Percentiles rank a stretch among this genome's conserved stretches.
Conservation (phyloP, 176 grass and related monocot genomes). For the Thinopyrum elongatum region DNA sequence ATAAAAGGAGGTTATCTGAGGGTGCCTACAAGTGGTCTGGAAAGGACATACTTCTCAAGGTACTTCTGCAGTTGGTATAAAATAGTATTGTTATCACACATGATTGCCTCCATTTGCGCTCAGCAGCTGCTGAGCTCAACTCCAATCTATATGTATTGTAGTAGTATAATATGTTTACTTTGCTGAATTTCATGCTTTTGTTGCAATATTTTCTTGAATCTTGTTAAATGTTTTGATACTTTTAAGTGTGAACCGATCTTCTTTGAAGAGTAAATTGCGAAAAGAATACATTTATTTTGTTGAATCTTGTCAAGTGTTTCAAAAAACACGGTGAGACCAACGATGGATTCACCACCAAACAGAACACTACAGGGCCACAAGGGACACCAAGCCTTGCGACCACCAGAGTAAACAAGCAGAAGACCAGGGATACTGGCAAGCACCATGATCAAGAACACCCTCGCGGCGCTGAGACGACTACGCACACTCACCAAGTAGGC, state of each 20-base stretch:
- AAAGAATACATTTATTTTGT: neutral
- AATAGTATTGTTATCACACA: neutral
- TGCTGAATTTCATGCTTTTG: conserved; percentile 5
- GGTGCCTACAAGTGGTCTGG: conserved; percentile 24
- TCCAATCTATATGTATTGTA: neutral
- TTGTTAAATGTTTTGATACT: neutral
- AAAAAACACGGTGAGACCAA: neutral
- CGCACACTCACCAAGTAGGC: neutral
- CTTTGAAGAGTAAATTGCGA: neutral
- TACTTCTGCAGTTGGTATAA: conserved; percentile 16
- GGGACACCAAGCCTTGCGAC: neutral
- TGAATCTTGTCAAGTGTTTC: neutral
- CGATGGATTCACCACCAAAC: neutral
- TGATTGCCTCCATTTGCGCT: neutral
- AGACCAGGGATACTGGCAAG: neutral
- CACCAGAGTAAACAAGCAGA: neutral
- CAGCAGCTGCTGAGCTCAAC: neutral
- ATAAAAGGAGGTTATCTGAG: conserved; percentile 34
- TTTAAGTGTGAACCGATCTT: neutral
- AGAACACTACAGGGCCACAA: neutral
- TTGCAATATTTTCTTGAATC: conserved; percentile 12
- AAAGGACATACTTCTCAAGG: conserved; percentile 39
- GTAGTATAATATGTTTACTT: neutral
- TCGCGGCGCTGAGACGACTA: neutral
- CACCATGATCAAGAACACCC: neutral